phyloP scores from a whole-genome alignment of 2,329 filamentous ascomycete species.

The Botrytis sinoallii region DNA sequence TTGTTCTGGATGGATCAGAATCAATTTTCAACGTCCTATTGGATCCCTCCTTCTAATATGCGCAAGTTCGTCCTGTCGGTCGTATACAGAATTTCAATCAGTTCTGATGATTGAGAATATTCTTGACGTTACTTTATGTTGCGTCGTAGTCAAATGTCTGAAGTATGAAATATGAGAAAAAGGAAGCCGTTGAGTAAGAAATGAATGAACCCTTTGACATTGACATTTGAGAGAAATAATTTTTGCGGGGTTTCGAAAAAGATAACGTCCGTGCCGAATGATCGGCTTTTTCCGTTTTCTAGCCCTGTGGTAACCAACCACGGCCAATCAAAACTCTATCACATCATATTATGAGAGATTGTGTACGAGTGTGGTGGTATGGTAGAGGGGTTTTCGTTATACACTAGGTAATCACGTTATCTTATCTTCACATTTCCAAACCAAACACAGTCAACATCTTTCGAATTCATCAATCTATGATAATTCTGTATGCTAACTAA shows the following conservation, averaged over 20 bases:
- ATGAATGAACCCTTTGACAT: not conserved
- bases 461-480: conserved; percentile 10
- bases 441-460: not conserved
- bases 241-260: conserved; percentile 15
- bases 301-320: not conserved
- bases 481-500: not conserved
- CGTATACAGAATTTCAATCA: not conserved
- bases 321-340: not conserved
- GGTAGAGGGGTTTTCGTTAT: not conserved
- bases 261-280: conserved; percentile 1
- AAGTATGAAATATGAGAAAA: not conserved
- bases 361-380: not conserved
- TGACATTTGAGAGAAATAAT: conserved; percentile 12
- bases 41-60: not conserved
- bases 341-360: not conserved
- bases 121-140: not conserved
- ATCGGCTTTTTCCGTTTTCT: not conserved
- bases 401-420: not conserved
- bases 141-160: not conserved
- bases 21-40: not conserved
- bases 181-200: not conserved
- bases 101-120: not conserved
- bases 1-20: not conserved
- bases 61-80: not conserved
- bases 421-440: not conserved